These are phyloP conservation scores for Funneliformis caledonium DNA, from an alignment of 371 early-diverging fungal species.

Conservation along the genomic window DNA sequence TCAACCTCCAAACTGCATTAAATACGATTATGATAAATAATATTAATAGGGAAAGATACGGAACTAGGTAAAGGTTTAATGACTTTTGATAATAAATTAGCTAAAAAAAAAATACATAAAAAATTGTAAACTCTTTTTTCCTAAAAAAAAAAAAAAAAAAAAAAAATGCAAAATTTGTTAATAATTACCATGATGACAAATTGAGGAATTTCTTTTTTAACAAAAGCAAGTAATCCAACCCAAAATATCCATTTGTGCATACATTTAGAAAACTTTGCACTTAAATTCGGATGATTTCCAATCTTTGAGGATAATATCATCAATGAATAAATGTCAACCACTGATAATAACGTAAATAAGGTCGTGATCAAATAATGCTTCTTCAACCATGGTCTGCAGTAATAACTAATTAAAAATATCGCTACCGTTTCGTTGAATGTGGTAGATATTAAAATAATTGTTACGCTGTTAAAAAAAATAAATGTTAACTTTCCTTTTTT, in stretches of 20 bases:
- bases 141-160: not conserved
- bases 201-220: conserved; percentile 36
- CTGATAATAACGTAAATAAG: not conserved
- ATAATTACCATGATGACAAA: conserved; percentile 15
- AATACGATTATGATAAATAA: not conserved
- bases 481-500: not conserved
- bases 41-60: not conserved
- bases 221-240: not conserved
- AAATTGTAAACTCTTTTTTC: not conserved
- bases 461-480: not conserved
- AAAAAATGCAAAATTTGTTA: not conserved
- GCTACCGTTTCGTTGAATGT: not conserved
- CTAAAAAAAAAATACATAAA: not conserved
- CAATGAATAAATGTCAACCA: conserved; percentile 21
- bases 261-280: not conserved
- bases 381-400: not conserved
- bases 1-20: conserved; percentile 2
- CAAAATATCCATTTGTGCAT: conserved; percentile 4
- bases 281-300: not conserved
- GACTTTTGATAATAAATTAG: not conserved
- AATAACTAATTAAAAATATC: not conserved
- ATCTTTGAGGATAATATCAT: not conserved
- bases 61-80: not conserved
- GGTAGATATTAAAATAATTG: not conserved
- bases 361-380: not conserved